Evolutionary conservation across 129 eudicot genomes (phyloP).

Genomic region (Rutidosis leptorrhynchoides): DNA sequence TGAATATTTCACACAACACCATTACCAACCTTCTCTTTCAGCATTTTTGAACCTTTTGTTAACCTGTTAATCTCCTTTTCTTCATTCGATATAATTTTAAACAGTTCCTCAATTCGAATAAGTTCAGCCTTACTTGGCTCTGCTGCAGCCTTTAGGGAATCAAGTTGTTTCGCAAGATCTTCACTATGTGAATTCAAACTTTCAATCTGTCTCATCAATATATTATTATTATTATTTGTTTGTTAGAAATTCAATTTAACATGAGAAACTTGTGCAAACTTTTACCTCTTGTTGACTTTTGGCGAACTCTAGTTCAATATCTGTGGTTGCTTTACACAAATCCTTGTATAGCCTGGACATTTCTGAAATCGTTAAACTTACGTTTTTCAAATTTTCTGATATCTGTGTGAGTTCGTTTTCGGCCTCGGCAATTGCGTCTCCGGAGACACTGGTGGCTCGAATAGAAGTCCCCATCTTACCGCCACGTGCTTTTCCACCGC

Average conservation of each 20-base stretch:
- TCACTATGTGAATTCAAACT: conserved; percentile 60
- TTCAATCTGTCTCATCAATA: conserved; percentile 52
- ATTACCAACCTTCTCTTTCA: conserved; percentile 70
- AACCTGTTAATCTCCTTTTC: conserved; percentile 72
- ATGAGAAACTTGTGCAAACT: too few relatives aligned
- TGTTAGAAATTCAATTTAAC: too few relatives aligned
- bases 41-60: conserved; percentile 59
- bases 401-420: conserved; percentile 56
- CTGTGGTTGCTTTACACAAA: conserved; percentile 51
- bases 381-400: conserved; percentile 43
- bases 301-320: conserved; percentile 72
- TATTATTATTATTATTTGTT: too few relatives aligned
- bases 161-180: conserved; percentile 74
- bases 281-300: conserved; percentile 82
- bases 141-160: conserved; percentile 63
- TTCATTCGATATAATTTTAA: conserved; percentile 45
- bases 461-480: conserved; percentile 92
- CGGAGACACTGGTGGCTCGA: conserved; percentile 71
- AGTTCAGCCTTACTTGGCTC: conserved; percentile 69
- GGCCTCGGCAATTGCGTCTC: conserved; percentile 65
- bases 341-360: conserved; percentile 51
- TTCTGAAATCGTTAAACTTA: conserved; percentile 49
- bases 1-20: too few relatives aligned
- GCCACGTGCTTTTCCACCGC: conserved; percentile 96
- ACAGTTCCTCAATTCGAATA: conserved; percentile 50